phyloP scores from a whole-genome alignment of 1,139 yeast genomes.

The Saccharomycopsis crataegensis region DNA sequence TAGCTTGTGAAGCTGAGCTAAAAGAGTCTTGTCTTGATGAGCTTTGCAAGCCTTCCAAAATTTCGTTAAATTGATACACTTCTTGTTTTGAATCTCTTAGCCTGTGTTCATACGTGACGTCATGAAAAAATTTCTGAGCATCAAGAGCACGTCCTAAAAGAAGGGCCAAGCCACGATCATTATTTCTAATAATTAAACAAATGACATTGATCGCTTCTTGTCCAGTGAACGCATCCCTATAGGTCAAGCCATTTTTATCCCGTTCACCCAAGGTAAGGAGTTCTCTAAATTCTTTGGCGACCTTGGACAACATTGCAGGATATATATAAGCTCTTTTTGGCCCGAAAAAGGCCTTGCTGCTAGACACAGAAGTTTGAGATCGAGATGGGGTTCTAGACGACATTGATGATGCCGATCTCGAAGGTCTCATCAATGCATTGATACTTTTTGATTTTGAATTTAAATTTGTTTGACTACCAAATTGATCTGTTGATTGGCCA shows the following conservation, averaged over 20 bases:
- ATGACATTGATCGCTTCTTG: slow-evolving; percentile 88
- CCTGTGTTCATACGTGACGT: slow-evolving; percentile 91
- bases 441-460: background rate
- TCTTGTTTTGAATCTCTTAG: slow-evolving; percentile 82
- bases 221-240: slow-evolving; percentile 93
- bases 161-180: slow-evolving; percentile 84
- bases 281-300: slow-evolving; percentile 73
- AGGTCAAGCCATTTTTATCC: slow-evolving; percentile 89
- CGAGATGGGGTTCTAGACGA: slow-evolving; percentile 3
- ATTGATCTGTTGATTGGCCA: too few species aligned
- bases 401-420: slow-evolving; percentile 7
- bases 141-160: slow-evolving; percentile 87
- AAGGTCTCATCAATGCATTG: slow-evolving; percentile 2
- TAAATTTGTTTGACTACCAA: background rate
- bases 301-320: slow-evolving; percentile 42
- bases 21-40: slow-evolving; percentile 5
- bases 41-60: slow-evolving; percentile 25
- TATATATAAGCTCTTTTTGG: background rate
- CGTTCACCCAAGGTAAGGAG: slow-evolving; percentile 67
- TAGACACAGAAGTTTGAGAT: slow-evolving; percentile 7
- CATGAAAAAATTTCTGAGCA: slow-evolving; percentile 91
- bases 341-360: background rate
- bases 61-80: slow-evolving; percentile 79
- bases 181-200: slow-evolving; percentile 77
- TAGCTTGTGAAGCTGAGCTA: slow-evolving; percentile 11